Conservation (phyloP, 2,329 filamentous ascomycete genomes). For the Paracorniculantispora psalliotae region DNA sequence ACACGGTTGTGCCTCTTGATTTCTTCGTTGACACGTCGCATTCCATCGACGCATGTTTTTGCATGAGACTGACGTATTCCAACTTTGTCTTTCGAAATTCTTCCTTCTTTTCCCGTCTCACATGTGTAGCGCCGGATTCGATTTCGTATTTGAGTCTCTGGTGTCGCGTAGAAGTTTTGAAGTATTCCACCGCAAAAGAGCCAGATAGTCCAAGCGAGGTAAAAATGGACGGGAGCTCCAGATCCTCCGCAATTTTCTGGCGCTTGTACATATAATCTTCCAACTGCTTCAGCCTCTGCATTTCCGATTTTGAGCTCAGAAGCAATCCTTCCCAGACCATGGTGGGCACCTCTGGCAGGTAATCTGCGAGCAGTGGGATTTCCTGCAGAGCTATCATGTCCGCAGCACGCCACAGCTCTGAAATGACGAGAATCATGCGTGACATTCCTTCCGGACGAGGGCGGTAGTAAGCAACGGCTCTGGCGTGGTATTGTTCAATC, state of each 20-base stretch:
- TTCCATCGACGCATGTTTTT: neutral
- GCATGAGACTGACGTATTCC: neutral
- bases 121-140: neutral
- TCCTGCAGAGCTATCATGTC: neutral
- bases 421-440: neutral
- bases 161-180: neutral
- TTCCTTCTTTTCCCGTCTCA: neutral
- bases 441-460: neutral
- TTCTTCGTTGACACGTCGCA: neutral
- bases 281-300: neutral
- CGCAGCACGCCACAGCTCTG: neutral
- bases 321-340: neutral
- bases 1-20: neutral
- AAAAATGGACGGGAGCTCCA: neutral
- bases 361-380: neutral
- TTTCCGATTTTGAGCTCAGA: neutral
- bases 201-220: neutral
- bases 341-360: neutral
- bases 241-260: neutral
- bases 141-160: neutral
- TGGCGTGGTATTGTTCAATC: neutral
- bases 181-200: neutral
- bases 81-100: neutral
- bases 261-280: neutral
- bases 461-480: neutral